Base-by-base conservation (phyloP, 2,329 filamentous ascomycete species). In the Fusarium vanettenii region DNA sequence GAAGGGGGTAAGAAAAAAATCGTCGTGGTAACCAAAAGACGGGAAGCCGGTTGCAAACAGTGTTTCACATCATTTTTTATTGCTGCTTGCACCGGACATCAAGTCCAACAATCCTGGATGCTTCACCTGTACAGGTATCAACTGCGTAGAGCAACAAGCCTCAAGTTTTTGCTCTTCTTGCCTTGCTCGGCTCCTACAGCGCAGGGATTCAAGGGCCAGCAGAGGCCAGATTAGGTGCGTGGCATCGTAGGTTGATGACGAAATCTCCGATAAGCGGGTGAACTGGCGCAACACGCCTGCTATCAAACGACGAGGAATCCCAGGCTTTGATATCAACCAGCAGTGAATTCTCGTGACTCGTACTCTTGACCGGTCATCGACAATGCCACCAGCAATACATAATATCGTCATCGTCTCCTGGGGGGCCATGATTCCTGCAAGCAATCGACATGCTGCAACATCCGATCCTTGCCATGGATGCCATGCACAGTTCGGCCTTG, bases 211-310 rank as follows among this genome's bases (percentile, higher is more conserved):
- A 61, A 66, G 71, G 70, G 57, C 48, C 55, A 64, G 50, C 10
- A 39, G 11, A 69, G 70, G 57, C 48, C 55, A 64, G 62, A 29
- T 55, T 48, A 55, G 31, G 35, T 33, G 62, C 64, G 59, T 59
- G 45, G 68, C 50, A 67, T 68, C 59, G 59, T 52, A 65, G 67
- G 61, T 67, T 66, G 57, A 74, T 74, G 71, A 77, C 76, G 67
- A 78, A 78, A 78, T 78, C 73, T 70, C 76, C 76, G 76, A 78
- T 78, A 77, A 78, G 76, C 71, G 76, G 76, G 66, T 64, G 65
- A 61, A 64, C 64, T 64, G 55, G 65, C 65, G 31, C 33, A 29
- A n/a, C 22, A 33, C 29, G 48, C 62, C 56, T 52, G 33, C 33
- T 25, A 55, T 56, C 22, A 35, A 63, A 25, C 18, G 20, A 37